Conservation (phyloP, 1,284 basidiomycete genomes). For the Filobasidium uniguttulatum region DNA sequence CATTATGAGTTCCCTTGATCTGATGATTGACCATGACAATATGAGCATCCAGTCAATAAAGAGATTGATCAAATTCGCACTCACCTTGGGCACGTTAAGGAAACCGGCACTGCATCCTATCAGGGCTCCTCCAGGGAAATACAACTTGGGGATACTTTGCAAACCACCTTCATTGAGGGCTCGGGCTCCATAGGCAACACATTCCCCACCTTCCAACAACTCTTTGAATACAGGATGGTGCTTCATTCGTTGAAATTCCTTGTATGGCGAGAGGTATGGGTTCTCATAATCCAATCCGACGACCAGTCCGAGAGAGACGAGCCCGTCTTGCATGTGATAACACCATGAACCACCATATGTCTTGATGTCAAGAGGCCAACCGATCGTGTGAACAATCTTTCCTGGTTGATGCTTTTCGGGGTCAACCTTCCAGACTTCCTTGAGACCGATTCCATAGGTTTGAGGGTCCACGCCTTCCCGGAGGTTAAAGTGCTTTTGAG, state of each 20-base stretch:
- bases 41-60: neutral
- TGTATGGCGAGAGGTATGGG: conserved; percentile 83
- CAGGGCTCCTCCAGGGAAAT: conserved; percentile 91
- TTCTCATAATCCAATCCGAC: conserved; percentile 91
- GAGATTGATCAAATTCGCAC: neutral
- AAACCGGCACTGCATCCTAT: conserved; percentile 91
- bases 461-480: conserved; percentile 71
- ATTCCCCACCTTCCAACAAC: conserved; percentile 62
- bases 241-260: conserved; percentile 94
- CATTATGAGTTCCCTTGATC: conserved; percentile 99
- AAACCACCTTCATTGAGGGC: conserved; percentile 88
- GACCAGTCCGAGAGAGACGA: conserved; percentile 83
- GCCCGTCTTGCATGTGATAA: conserved; percentile 90
- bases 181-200: conserved; percentile 82
- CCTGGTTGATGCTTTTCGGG: conserved; percentile 65
- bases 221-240: conserved; percentile 84
- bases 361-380: conserved; percentile 73
- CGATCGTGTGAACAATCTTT: conserved; percentile 81
- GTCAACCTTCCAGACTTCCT: conserved; percentile 92
- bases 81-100: conserved; percentile 75
- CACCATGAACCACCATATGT: conserved; percentile 92
- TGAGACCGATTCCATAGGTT: conserved; percentile 91
- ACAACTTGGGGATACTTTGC: conserved; percentile 78
- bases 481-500: conserved; percentile 64
- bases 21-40: conserved; percentile 6